Percentiles rank a stretch among this genome's conserved stretches.
Conservation (phyloP, 192 early-diverging fungal genomes). For the Kappamyces sp. region DNA sequence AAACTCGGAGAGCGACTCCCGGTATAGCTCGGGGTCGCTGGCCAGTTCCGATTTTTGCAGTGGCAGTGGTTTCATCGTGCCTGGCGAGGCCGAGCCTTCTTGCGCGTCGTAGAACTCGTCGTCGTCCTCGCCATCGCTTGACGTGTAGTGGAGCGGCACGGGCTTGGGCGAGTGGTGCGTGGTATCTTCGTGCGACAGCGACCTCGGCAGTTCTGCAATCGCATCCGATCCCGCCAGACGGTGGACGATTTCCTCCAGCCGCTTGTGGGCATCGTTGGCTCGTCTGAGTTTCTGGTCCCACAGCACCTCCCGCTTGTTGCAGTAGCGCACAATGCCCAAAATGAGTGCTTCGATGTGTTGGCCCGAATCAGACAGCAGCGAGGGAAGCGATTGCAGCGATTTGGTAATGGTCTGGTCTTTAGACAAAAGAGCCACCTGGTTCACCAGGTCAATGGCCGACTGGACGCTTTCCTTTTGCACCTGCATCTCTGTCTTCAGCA, state of each 20-base stretch:
- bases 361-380: slow-evolving; percentile 21
- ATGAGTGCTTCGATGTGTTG: slow-evolving; percentile 23
- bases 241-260: slow-evolving; percentile 32
- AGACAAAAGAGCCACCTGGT: slow-evolving; percentile 16
- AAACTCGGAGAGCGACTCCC: no score
- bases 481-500: slow-evolving; percentile 30
- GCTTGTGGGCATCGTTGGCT: slow-evolving; percentile 23
- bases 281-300: slow-evolving; percentile 20
- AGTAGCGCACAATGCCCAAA: slow-evolving; percentile 11
- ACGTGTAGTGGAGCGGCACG: background rate
- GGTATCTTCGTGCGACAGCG: background rate
- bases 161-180: no score
- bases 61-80: no score
- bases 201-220: background rate
- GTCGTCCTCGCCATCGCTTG: slow-evolving; percentile 1
- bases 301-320: slow-evolving; percentile 17
- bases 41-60: no score
- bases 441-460: slow-evolving; percentile 18
- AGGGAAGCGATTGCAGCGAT: slow-evolving; percentile 16
- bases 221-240: slow-evolving; percentile 21
- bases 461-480: slow-evolving; percentile 23
- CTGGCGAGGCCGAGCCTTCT: no score
- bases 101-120: background rate
- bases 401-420: background rate
- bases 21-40: no score